Percentiles rank a stretch among this genome's conserved stretches.
Conservation (phyloP, 495 filamentous ascomycete species). For the Achaetomiella virescens region DNA sequence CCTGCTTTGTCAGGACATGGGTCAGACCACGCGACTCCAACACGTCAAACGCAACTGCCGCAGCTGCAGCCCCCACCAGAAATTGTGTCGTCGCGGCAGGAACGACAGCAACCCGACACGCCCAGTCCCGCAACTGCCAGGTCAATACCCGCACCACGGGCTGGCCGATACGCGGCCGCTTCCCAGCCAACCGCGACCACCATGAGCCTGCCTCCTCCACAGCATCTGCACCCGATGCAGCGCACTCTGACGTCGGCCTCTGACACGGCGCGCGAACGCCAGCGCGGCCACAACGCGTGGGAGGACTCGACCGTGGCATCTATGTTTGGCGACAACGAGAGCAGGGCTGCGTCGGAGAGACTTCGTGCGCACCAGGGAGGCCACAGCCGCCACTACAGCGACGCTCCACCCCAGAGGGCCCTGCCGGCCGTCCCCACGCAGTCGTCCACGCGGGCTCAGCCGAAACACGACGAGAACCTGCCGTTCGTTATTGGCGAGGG, state of each 20-base stretch:
- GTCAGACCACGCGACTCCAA: background rate
- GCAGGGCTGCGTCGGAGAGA: constrained; percentile 26
- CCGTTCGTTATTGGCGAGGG: constrained; percentile 31
- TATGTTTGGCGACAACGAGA: constrained; percentile 30
- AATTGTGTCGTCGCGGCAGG: constrained; percentile 13
- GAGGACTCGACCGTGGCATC: constrained; percentile 35
- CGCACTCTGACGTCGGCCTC: constrained; percentile 26
- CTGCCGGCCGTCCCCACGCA: background rate
- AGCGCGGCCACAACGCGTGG: constrained; percentile 27
- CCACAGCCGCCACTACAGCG: constrained; percentile 26
- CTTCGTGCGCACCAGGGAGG: constrained; percentile 20
- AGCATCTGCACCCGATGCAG: constrained; percentile 28
- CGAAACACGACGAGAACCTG: constrained; percentile 21
- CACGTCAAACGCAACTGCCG: constrained; percentile 11
- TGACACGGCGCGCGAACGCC: constrained; percentile 21
- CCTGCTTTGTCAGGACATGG: constrained; percentile 6
- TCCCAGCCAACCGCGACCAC: constrained; percentile 15
- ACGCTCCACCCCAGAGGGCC: constrained; percentile 6
- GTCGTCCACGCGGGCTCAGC: constrained; percentile 3
- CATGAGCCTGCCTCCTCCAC: constrained; percentile 17
- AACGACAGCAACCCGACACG: constrained; percentile 5
- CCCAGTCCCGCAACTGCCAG: constrained; percentile 16
- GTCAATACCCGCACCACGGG: constrained; percentile 21
- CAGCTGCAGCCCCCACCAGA: constrained; percentile 27
- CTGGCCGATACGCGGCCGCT: constrained; percentile 11